A percentile compares a stretch with the other conserved stretches of the same genome.
Conservation (phyloP, 73 alveolate genomes). For the Durusdinium trenchii region DNA sequence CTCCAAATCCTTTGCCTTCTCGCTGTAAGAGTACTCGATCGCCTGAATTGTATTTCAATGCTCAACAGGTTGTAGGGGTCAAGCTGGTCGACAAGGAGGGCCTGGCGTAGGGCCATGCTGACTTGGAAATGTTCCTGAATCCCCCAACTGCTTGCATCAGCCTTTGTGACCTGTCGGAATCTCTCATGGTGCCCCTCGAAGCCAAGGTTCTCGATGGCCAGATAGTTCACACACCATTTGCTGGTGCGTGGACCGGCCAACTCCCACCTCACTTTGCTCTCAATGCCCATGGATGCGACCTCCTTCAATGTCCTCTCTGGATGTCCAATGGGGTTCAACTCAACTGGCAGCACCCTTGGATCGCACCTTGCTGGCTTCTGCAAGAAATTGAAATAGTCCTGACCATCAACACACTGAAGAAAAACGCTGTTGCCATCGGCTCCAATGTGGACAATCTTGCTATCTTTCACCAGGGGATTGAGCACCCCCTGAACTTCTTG, state of each 20-base stretch:
- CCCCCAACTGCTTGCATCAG: no score
- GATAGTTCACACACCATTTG: no score
- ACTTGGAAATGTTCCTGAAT: no score
- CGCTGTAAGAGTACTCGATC: not conserved
- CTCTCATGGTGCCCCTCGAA: not conserved
- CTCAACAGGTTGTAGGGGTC: not conserved
- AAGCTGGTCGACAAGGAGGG: not conserved
- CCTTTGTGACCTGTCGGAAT: not conserved
- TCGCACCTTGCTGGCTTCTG: not conserved
- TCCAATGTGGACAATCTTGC: no score
- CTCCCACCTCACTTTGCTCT: not conserved
- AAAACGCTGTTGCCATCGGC: not conserved
- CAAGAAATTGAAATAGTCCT: not conserved
- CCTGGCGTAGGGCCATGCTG: no score
- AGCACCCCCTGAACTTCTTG: no score
- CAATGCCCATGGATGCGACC: not conserved
- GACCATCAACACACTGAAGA: not conserved
- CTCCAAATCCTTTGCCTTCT: not conserved
- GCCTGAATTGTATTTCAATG: not conserved
- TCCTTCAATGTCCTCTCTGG: not conserved
- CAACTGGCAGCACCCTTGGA: not conserved
- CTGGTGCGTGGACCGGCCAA: not conserved
- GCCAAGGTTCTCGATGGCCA: no score
- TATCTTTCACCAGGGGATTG: no score
- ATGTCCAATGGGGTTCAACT: not conserved